A percentile compares a stretch with the other conserved stretches of the same genome.
These are phyloP conservation scores for Penicillium sp. DNA, from an alignment of 2,329 filamentous ascomycete species.

Conservation along the genomic window DNA sequence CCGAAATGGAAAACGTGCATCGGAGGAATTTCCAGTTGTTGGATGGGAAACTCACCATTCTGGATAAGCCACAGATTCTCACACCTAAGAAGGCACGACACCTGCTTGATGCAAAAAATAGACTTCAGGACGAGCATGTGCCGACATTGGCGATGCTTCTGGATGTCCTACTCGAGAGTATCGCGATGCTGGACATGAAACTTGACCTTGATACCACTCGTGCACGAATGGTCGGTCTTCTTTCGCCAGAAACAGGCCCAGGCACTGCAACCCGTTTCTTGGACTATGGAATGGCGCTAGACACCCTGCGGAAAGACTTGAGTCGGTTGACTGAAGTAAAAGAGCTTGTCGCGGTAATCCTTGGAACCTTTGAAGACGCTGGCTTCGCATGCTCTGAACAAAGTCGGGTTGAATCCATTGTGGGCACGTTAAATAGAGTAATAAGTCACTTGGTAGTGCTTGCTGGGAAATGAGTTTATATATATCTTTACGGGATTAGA, in stretches of 20 bases:
- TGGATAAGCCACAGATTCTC: background rate
- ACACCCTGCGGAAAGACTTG: background rate
- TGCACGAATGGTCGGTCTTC: background rate
- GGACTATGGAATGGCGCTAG: background rate
- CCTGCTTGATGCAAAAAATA: background rate
- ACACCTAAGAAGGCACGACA: background rate
- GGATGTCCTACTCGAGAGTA: background rate
- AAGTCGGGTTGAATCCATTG: background rate
- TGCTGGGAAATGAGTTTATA: background rate
- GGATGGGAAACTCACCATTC: background rate
- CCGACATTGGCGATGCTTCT: background rate
- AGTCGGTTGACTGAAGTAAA: background rate
- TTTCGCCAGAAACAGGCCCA: background rate
- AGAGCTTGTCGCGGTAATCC: background rate
- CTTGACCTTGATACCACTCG: background rate
- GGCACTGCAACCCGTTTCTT: background rate
- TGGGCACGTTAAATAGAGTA: background rate
- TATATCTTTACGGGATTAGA: background rate
- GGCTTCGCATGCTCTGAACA: background rate
- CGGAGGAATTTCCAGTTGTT: background rate
- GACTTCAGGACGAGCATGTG: background rate
- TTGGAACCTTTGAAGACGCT: background rate
- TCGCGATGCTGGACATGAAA: background rate
- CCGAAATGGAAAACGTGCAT: background rate
- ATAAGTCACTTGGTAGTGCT: background rate